These are phyloP conservation scores for Silybum marianum DNA, from an alignment of 129 eudicot species.

Conservation along the genomic window DNA sequence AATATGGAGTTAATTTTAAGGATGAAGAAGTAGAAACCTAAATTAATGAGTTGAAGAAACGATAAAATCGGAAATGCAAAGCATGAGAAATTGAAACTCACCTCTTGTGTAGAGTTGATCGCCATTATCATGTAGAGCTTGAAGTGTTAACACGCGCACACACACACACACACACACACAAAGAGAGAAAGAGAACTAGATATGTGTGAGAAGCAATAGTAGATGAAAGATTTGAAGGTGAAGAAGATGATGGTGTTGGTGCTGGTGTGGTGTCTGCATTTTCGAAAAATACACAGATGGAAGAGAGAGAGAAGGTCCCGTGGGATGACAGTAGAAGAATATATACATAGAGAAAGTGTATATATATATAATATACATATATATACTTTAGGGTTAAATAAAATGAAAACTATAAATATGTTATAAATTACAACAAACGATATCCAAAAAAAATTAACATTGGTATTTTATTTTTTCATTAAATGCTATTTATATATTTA, in stretches of 20 bases:
- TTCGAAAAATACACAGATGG: background rate
- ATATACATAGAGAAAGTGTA: background rate
- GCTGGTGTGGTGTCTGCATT: background rate
- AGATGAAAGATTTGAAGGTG: background rate
- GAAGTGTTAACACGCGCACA: background rate
- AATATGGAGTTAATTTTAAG: background rate
- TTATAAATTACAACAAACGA: no score
- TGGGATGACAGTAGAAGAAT: background rate
- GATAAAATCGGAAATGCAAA: slow-evolving; percentile 4
- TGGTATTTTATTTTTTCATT: no score
- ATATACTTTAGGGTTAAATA: no score
- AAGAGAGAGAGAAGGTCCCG: background rate
- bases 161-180: no score
- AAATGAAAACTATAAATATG: no score
- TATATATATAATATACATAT: background rate
- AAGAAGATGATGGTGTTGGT: background rate
- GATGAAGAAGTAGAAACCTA: background rate
- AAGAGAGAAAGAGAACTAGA: background rate
- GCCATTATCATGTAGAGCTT: slow-evolving; percentile 15
- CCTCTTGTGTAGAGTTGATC: slow-evolving; percentile 25
- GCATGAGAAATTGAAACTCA: slow-evolving; percentile 8
- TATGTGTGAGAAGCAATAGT: background rate
- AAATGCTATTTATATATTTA: no score
- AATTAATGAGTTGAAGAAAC: slow-evolving; percentile 3
- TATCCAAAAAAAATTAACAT: no score